Conservation (phyloP, 345 rosid genomes). For the Eucalyptus decipiens region DNA sequence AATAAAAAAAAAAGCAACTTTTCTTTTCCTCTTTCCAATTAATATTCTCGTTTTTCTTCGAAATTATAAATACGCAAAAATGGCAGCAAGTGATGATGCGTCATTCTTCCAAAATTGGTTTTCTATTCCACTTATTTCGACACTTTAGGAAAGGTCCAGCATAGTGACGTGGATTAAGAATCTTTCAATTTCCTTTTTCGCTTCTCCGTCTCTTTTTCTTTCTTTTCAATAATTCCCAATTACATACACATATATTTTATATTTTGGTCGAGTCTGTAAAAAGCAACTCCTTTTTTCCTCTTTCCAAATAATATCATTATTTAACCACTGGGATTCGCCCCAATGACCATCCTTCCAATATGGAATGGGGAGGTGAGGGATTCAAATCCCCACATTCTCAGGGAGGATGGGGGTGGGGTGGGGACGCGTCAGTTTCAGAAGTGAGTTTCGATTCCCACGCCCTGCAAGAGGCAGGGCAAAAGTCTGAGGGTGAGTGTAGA, state of each 20-base stretch:
- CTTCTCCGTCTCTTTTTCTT: not conserved
- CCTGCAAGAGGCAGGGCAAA: no score
- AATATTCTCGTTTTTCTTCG: not conserved
- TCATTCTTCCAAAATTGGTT: not conserved
- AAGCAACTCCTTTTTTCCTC: not conserved
- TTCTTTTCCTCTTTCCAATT: not conserved
- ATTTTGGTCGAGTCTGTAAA: not conserved
- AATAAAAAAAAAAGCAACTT: not conserved
- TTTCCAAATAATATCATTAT: not conserved
- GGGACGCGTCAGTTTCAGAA: no score
- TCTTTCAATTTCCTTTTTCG: not conserved
- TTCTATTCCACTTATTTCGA: not conserved
- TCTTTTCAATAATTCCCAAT: not conserved
- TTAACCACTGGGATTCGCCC: no score
- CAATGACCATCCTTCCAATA: no score
- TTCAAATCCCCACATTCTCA: no score
- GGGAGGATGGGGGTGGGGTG: no score
- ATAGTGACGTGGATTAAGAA: not conserved
- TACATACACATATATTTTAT: not conserved
- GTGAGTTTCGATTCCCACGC: no score
- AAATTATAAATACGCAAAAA: not conserved
- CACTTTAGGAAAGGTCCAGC: not conserved
- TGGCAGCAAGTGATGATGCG: accelerated
- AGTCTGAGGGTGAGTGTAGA: no score
- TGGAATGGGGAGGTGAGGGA: no score